Percentiles rank a stretch among this genome's conserved stretches.
Evolutionary conservation across 371 early-diverging fungal genomes (phyloP).

Genomic region (Gilbertella persicaria): DNA sequence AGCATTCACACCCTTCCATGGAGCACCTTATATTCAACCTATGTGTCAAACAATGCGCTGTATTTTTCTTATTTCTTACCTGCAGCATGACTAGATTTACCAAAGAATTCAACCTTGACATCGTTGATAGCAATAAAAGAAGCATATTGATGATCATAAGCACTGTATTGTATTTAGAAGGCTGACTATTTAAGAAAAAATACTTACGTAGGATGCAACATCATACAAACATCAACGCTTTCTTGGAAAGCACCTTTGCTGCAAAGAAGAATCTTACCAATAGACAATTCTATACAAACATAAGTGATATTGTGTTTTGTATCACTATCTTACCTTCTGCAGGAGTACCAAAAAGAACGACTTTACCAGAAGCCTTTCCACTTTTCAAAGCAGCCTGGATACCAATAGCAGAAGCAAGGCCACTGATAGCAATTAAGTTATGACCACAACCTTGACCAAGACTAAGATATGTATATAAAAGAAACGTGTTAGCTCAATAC

Average conservation of each 20-base stretch:
- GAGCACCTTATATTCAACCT: conserved; percentile 17
- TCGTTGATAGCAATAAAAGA: conserved; percentile 45
- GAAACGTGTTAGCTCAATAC: neutral
- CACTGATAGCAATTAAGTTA: conserved; percentile 71
- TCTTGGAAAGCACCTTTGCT: conserved; percentile 66
- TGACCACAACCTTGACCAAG: conserved; percentile 72
- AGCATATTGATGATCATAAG: conserved; percentile 34
- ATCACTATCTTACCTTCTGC: conserved; percentile 56
- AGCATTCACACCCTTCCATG: conserved; percentile 65
- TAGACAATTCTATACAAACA: conserved; percentile 47
- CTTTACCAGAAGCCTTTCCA: conserved; percentile 55
- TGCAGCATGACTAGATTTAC: conserved; percentile 65
- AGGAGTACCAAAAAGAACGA: conserved; percentile 79
- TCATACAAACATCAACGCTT: conserved; percentile 68
- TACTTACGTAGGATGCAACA: conserved; percentile 74
- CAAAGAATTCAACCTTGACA: conserved; percentile 63
- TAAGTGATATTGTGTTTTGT: neutral
- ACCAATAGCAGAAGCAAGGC: conserved; percentile 70
- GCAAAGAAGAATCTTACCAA: conserved; percentile 77
- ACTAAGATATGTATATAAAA: no score
- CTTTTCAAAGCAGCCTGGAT: conserved; percentile 56
- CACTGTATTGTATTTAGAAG: conserved; percentile 10
- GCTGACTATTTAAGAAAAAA: neutral
- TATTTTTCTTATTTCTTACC: conserved; percentile 12
- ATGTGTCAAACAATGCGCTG: no score